Base-by-base conservation (phyloP, 345 rosid species). In the Salix brachista region DNA sequence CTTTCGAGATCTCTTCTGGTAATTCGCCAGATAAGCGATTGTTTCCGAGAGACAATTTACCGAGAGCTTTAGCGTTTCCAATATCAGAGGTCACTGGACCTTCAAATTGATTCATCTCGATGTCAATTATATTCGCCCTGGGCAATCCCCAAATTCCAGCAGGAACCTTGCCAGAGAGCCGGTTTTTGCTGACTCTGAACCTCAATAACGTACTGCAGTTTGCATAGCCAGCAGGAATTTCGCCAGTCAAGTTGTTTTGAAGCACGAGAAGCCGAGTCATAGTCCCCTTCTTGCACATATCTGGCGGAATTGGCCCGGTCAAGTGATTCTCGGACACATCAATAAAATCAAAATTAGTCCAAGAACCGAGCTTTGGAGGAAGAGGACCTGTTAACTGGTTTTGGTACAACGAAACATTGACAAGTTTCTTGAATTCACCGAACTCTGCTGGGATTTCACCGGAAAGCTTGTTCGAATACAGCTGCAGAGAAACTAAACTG, bases 111-210 rank as follows among this genome's bases (percentile, higher is more conserved):
- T 95, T 95, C 73, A 60, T 61, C 2, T 84, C 80, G 67, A 93
- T 44, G 80, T 95, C 99, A 54, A 95, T 87, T 25, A 93, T 90
- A 62, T 81, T 81, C 44, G 88, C 79, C 17, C 72, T 11, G 0
- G 99, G 97, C 74, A 95, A 83, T 3, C 98, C 97, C 97, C 98
- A 93, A 32, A 95, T 86, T 17, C 97, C 93, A 0, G 89, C 65
- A 0, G 99, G 99, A 62, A 95, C 88, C 1, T 74, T 77, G 23
- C 99, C 99, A 0, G 92, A 75, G 3, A 95, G 90, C 0, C 82
- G 85, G 81, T 95, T 95, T 4, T 85, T 77, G 66, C 83, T 86
- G 23, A 95, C 97, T 76, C 99, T 87, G 75, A 95, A 93, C 44
- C 99, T 88, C 75, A 39, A 2, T 19, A 95, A 74, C 52, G 89